These are phyloP conservation scores for Microcyclospora pomicola DNA, from an alignment of 2,329 filamentous ascomycete genomes.

Conservation along the genomic window DNA sequence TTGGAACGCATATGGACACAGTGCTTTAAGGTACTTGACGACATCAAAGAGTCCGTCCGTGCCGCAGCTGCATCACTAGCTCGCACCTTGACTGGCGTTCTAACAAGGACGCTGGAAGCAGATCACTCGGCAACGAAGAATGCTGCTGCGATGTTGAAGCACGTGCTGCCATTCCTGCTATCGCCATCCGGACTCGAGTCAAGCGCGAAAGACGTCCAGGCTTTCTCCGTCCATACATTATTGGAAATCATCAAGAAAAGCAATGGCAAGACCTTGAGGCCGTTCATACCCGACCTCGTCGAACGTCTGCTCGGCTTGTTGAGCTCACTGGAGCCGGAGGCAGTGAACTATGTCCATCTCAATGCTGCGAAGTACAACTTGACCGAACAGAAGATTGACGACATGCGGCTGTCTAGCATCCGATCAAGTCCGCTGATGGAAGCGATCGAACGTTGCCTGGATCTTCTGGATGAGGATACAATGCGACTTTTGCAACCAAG, in stretches of 20 bases:
- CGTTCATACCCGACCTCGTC: conserved; percentile 70
- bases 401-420: conserved; percentile 66
- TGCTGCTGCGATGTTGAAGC: conserved; percentile 65
- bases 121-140: conserved; percentile 52
- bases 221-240: conserved; percentile 66
- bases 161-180: conserved; percentile 80
- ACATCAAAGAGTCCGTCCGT: conserved; percentile 86
- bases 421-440: conserved; percentile 82
- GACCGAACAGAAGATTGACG: conserved; percentile 81
- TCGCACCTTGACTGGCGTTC: conserved; percentile 66
- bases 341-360: conserved; percentile 83
- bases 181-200: conserved; percentile 84
- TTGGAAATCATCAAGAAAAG: conserved; percentile 83
- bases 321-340: conserved; percentile 77
- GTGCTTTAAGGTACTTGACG: conserved; percentile 83
- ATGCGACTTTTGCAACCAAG: conserved; percentile 60
- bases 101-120: conserved; percentile 74
- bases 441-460: conserved; percentile 77
- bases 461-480: conserved; percentile 64
- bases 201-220: conserved; percentile 71
- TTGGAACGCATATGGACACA: conserved; percentile 74
- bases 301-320: conserved; percentile 68
- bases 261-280: conserved; percentile 56
- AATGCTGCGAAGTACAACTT: conserved; percentile 73
- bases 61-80: conserved; percentile 69